phyloP scores from a whole-genome alignment of 78 protist genomes.

The Dictyostelium intermedium region DNA sequence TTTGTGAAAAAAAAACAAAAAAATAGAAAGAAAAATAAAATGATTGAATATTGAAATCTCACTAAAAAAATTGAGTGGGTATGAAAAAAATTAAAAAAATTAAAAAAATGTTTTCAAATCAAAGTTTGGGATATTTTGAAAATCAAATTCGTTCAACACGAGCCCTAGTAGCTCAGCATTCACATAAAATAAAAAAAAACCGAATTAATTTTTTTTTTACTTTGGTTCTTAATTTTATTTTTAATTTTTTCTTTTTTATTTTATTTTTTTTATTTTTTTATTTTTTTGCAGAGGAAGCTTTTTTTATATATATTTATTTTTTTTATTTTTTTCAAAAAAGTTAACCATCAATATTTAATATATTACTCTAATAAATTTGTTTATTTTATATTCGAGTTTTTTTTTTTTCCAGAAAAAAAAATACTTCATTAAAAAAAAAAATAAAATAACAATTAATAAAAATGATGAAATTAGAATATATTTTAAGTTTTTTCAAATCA shows the following conservation, averaged over 20 bases:
- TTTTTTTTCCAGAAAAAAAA: background rate
- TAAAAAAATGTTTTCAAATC: background rate
- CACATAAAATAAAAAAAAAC: background rate
- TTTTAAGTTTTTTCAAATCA: constrained; percentile 31
- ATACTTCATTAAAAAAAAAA: background rate
- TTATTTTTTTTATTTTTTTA: background rate
- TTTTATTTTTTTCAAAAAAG: background rate
- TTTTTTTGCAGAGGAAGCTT: too few relatives aligned
- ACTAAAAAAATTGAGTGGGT: background rate
- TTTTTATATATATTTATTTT: background rate
- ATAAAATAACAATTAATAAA: background rate
- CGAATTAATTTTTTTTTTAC: background rate
- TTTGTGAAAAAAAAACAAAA: background rate
- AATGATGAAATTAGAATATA: background rate
- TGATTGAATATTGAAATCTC: background rate
- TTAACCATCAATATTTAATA: background rate
- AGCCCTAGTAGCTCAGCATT: background rate
- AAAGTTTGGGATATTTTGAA: background rate
- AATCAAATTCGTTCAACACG: background rate
- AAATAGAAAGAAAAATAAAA: background rate
- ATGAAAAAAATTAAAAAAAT: background rate
- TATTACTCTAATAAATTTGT: background rate
- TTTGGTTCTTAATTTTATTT: background rate
- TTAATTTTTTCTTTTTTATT: background rate
- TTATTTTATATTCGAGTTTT: background rate